Percentiles rank a stretch among this genome's conserved stretches.
These are phyloP conservation scores for Peziza echinospora DNA, from an alignment of 495 filamentous ascomycete genomes.

Conservation along the genomic window DNA sequence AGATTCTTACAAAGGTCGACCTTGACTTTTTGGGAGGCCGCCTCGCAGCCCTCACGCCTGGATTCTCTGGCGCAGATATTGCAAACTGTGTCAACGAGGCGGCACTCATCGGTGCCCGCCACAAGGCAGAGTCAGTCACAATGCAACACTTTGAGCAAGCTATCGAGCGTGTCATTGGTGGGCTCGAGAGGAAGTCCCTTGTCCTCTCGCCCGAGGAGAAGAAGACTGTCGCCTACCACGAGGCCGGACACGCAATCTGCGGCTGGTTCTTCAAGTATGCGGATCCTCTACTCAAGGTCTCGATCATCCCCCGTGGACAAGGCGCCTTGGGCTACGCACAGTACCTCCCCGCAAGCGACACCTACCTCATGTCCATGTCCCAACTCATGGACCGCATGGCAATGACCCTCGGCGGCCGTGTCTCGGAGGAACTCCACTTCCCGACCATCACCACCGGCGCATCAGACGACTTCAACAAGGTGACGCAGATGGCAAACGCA, in stretches of 20 bases:
- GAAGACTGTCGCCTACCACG: constrained; percentile 87
- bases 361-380: constrained; percentile 81
- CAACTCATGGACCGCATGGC: constrained; percentile 99
- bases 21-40: constrained; percentile 68
- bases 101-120: constrained; percentile 76
- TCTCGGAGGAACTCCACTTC: constrained; percentile 90
- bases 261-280: constrained; percentile 96
- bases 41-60: constrained; percentile 76
- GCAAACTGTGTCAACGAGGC: constrained; percentile 97
- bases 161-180: constrained; percentile 90
- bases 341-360: constrained; percentile 75
- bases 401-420: constrained; percentile 88
- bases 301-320: constrained; percentile 88
- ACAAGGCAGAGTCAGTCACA: constrained; percentile 48
- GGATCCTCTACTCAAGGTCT: constrained; percentile 91
- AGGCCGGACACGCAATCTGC: constrained; percentile 94
- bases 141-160: constrained; percentile 92
- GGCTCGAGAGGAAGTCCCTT: constrained; percentile 86
- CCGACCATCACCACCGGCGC: constrained; percentile 87
- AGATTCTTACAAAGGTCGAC: constrained; percentile 79
- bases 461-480: constrained; percentile 95
- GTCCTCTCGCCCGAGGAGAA: constrained; percentile 86
- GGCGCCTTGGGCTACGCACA: constrained; percentile 90
- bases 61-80: constrained; percentile 93
- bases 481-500: constrained; percentile 76